Evolutionary conservation across 129 eudicot species (phyloP).

Genomic region (Rutidosis leptorrhynchoides): DNA sequence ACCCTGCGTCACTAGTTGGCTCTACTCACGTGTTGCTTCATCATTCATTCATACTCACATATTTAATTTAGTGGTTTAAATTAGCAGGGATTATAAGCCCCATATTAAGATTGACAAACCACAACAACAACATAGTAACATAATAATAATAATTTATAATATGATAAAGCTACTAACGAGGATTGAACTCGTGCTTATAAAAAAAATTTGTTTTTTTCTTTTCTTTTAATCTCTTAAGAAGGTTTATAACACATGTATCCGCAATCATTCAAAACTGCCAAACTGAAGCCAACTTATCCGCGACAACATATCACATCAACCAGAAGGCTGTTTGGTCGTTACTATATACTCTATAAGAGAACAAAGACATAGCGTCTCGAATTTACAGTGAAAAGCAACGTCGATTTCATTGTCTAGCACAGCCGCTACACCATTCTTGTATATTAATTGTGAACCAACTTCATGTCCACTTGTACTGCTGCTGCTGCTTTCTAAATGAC

Average conservation of each 20-base stretch:
- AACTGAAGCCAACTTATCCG: slow-evolving; percentile 30
- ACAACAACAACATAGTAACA: not conserved
- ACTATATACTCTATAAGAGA: slow-evolving; percentile 74
- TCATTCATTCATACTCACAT: not conserved
- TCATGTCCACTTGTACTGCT: slow-evolving; percentile 18
- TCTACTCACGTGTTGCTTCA: slow-evolving; percentile 16
- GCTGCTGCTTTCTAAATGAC: slow-evolving; percentile 44
- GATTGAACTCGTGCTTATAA: not conserved
- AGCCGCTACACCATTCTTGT: slow-evolving; percentile 65
- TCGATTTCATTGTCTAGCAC: slow-evolving; percentile 42
- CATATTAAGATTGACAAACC: not conserved
- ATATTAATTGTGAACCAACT: slow-evolving; percentile 36
- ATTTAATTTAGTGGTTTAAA: not conserved
- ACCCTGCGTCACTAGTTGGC: slow-evolving; percentile 8
- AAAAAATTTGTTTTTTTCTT: slow-evolving; percentile 40
- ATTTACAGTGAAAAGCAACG: slow-evolving; percentile 73
- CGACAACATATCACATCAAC: slow-evolving; percentile 20
- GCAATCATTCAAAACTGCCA: slow-evolving; percentile 53
- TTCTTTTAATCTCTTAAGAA: slow-evolving; percentile 23
- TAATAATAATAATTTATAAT: too few species aligned
- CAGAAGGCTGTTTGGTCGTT: slow-evolving; percentile 51
- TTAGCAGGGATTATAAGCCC: not conserved
- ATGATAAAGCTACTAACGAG: not conserved
- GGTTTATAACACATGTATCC: slow-evolving; percentile 24
- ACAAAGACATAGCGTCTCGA: slow-evolving; percentile 77